A percentile compares a stretch with the other conserved stretches of the same genome.
Conservation (phyloP, 148 eudicot species). For the Nepenthes gracilis region DNA sequence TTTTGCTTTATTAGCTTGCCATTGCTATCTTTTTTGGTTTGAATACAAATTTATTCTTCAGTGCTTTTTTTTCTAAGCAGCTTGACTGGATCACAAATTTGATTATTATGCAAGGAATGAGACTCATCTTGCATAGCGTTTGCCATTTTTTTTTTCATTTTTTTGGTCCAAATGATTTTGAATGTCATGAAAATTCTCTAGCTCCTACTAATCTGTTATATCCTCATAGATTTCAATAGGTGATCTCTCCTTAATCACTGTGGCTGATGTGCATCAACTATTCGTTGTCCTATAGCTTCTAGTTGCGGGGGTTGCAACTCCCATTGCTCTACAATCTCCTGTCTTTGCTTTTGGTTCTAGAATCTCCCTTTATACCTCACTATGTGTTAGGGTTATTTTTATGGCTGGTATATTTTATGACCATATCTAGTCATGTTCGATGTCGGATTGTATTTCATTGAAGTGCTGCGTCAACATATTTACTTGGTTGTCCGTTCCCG, state of each 20-base stretch:
- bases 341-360: neutral
- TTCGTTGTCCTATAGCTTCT: neutral
- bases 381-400: neutral
- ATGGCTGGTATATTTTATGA: too few species aligned
- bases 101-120: constrained; percentile 8
- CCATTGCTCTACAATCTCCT: neutral
- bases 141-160: neutral
- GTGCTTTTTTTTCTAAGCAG: constrained; percentile 8
- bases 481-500: too few species aligned
- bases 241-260: neutral
- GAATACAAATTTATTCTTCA: constrained; percentile 17
- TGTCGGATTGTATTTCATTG: too few species aligned
- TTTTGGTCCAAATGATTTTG: neutral
- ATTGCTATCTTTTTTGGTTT: neutral
- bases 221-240: neutral
- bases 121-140: constrained; percentile 14
- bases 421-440: too few species aligned
- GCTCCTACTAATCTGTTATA: constrained; percentile 10
- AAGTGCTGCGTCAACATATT: too few species aligned
- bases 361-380: neutral
- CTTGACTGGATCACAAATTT: constrained; percentile 6
- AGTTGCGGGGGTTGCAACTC: neutral
- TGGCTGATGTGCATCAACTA: neutral
- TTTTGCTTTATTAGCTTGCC: constrained; percentile 2
- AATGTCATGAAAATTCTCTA: constrained; percentile 5